phyloP scores from a whole-genome alignment of 352 stramenopile genomes.

The Phytophthora pistaciae region DNA sequence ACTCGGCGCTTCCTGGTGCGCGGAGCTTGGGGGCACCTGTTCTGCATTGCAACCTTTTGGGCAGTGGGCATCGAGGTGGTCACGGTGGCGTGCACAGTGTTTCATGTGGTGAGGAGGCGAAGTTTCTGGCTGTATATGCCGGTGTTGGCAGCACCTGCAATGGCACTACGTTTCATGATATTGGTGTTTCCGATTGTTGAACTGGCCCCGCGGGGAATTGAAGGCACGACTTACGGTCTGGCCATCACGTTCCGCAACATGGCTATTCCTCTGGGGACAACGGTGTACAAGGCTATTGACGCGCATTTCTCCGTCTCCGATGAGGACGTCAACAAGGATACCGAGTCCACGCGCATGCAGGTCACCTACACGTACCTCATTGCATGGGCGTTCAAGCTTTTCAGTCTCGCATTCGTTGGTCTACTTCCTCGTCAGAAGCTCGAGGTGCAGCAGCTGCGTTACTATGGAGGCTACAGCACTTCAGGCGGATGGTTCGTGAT shows the following conservation, averaged over 20 bases:
- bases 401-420: conserved; percentile 51
- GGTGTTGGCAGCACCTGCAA: conserved; percentile 49
- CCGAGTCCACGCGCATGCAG: conserved; percentile 41
- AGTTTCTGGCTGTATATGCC: conserved; percentile 71
- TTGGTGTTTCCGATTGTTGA: conserved; percentile 66
- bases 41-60: conserved; percentile 63
- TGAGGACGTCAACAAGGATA: conserved; percentile 35
- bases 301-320: conserved; percentile 52
- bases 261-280: conserved; percentile 53
- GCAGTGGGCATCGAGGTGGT: conserved; percentile 65
- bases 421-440: conserved; percentile 68
- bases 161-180: conserved; percentile 59
- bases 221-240: conserved; percentile 70
- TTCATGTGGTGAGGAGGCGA: conserved; percentile 54
- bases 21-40: conserved; percentile 57
- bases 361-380: conserved; percentile 63
- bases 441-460: conserved; percentile 70
- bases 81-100: conserved; percentile 55
- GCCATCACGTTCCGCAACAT: conserved; percentile 75
- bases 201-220: conserved; percentile 60
- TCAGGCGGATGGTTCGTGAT: conserved; percentile 53
- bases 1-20: conserved; percentile 69
- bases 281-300: conserved; percentile 51
- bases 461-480: conserved; percentile 67
- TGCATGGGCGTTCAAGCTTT: conserved; percentile 55